Evolutionary conservation across 305 asterid species (phyloP).

Genomic region (Andrographis paniculata): DNA sequence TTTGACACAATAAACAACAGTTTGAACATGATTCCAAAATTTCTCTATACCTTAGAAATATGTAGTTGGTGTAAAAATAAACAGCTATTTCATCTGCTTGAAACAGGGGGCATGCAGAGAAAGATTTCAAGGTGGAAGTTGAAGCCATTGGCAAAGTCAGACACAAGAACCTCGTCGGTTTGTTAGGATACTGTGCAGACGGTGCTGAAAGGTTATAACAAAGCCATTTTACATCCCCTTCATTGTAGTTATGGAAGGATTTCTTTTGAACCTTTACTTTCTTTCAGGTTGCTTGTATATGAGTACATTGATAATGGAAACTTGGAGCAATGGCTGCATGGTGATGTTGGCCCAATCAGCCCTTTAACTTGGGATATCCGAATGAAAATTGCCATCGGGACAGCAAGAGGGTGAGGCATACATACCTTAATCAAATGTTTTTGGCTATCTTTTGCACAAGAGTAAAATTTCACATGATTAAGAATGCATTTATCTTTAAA

Average conservation of each 20-base stretch:
- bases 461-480: too few relatives aligned
- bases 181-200: constrained; percentile 67
- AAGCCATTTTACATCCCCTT: background rate
- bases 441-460: background rate
- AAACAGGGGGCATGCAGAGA: constrained; percentile 69
- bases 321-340: constrained; percentile 83
- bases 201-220: constrained; percentile 58
- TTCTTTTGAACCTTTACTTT: constrained; percentile 4
- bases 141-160: constrained; percentile 84
- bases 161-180: constrained; percentile 74
- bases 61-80: background rate
- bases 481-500: background rate
- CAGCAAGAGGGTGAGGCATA: constrained; percentile 63
- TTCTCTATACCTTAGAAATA: too few relatives aligned
- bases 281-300: constrained; percentile 61
- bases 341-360: constrained; percentile 68
- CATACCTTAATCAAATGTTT: background rate
- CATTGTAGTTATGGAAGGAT: constrained; percentile 5
- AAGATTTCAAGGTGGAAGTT: constrained; percentile 79
- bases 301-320: constrained; percentile 74
- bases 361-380: constrained; percentile 82
- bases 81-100: background rate
- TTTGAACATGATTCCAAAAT: too few relatives aligned
- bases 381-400: constrained; percentile 66
- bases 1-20: too few relatives aligned